These are phyloP conservation scores for Henningerozyma blattae DNA, from an alignment of 805 yeast species.

Conservation along the genomic window DNA sequence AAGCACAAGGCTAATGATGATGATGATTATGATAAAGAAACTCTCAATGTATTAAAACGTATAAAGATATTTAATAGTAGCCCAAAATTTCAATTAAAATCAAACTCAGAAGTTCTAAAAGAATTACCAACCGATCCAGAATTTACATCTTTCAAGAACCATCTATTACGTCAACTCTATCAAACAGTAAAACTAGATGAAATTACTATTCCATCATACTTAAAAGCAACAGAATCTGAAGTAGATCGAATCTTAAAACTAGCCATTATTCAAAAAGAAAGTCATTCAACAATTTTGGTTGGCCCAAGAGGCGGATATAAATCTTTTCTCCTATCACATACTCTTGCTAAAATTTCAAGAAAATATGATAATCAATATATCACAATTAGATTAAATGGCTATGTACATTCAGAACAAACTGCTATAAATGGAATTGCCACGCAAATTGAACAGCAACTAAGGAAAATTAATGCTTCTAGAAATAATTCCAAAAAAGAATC, in stretches of 20 bases:
- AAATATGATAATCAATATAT: constrained; percentile 41
- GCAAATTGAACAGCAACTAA: constrained; percentile 50
- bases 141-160: constrained; percentile 10
- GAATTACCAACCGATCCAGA: constrained; percentile 5
- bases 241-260: constrained; percentile 47
- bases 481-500: constrained; percentile 2
- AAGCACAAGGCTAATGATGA: neutral
- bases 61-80: constrained; percentile 1
- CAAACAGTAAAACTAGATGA: constrained; percentile 13
- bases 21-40: neutral
- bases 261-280: constrained; percentile 56
- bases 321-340: constrained; percentile 46
- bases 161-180: constrained; percentile 13
- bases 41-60: neutral
- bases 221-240: constrained; percentile 27
- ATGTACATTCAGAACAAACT: constrained; percentile 55
- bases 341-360: constrained; percentile 33
- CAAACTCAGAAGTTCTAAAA: neutral
- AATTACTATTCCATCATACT: constrained; percentile 10
- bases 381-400: constrained; percentile 54
- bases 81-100: neutral
- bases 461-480: constrained; percentile 20
- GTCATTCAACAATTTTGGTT: constrained; percentile 67
- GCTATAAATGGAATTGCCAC: constrained; percentile 82
- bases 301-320: constrained; percentile 81